These are phyloP conservation scores for Colletotrichum spaethianum DNA, from an alignment of 2,329 filamentous ascomycete genomes.

Conservation along the genomic window DNA sequence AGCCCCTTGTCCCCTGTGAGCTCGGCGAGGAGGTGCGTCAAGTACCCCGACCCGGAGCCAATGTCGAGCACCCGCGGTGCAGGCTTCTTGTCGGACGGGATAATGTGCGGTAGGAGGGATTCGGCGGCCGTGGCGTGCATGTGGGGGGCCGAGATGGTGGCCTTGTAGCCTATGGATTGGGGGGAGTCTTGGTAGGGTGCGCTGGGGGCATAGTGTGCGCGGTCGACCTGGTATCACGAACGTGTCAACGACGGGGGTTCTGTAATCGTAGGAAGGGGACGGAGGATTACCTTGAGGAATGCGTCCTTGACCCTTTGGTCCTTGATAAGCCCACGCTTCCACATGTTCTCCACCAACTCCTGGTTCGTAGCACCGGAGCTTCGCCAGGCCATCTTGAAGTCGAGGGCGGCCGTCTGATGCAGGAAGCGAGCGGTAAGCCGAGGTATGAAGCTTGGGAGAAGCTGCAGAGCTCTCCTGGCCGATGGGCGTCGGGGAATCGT, in stretches of 20 bases:
- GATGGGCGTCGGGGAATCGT: conserved; percentile 24
- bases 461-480: conserved; percentile 26
- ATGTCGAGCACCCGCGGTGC: conserved; percentile 77
- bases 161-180: conserved; percentile 67
- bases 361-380: conserved; percentile 83
- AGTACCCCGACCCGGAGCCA: conserved; percentile 83
- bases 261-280: no score
- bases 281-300: conserved; percentile 75
- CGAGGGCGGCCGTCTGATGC: neutral
- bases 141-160: conserved; percentile 73
- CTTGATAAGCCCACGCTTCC: conserved; percentile 79
- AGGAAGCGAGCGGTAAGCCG: conserved; percentile 2
- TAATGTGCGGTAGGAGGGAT: conserved; percentile 61
- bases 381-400: conserved; percentile 85
- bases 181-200: conserved; percentile 77
- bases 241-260: neutral
- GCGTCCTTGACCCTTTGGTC: conserved; percentile 80
- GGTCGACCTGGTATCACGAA: conserved; percentile 76
- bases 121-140: conserved; percentile 72
- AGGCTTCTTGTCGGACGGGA: conserved; percentile 51
- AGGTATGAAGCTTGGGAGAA: conserved; percentile 14
- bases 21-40: conserved; percentile 90
- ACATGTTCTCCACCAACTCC: conserved; percentile 85
- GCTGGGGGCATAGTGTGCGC: conserved; percentile 83
- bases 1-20: conserved; percentile 69